phyloP scores from a whole-genome alignment of 257 asterid genomes.

The Ilex asprella region DNA sequence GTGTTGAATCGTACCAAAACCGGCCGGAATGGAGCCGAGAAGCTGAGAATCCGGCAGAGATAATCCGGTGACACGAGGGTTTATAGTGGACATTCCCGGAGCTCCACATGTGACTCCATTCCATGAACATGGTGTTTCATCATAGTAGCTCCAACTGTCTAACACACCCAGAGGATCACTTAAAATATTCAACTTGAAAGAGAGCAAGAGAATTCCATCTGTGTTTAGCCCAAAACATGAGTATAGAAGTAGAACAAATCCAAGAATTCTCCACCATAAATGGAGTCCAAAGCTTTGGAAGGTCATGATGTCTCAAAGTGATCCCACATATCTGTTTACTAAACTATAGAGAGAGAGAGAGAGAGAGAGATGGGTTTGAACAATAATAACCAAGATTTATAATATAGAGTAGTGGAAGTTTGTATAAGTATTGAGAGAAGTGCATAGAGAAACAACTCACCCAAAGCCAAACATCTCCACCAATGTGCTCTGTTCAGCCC shows the following conservation, averaged over 20 bases:
- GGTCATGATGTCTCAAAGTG: slow-evolving; percentile 42
- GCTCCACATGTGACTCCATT: slow-evolving; percentile 66
- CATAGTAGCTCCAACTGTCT: slow-evolving; percentile 43
- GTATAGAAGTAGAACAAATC: slow-evolving; percentile 24
- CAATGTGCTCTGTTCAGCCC: slow-evolving; percentile 49
- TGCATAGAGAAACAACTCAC: slow-evolving; percentile 40
- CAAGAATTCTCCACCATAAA: slow-evolving; percentile 38
- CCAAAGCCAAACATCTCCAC: slow-evolving; percentile 44
- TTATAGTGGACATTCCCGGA: slow-evolving; percentile 43
- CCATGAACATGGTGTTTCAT: slow-evolving; percentile 80
- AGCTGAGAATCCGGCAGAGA: slow-evolving; percentile 56
- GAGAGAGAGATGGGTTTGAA: slow-evolving; percentile 1
- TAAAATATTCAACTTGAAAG: slow-evolving; percentile 51
- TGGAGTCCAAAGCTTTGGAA: slow-evolving; percentile 26
- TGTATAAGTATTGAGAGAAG: slow-evolving; percentile 8
- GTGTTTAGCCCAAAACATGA: slow-evolving; percentile 43
- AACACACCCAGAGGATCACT: slow-evolving; percentile 59
- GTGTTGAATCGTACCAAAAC: slow-evolving; percentile 58
- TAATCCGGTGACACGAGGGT: slow-evolving; percentile 57
- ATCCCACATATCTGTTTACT: slow-evolving; percentile 37
- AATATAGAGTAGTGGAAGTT: slow-evolving; percentile 25
- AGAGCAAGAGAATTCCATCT: slow-evolving; percentile 67
- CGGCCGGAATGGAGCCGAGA: slow-evolving; percentile 54
- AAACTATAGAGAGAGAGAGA: background rate
- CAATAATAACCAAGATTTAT: slow-evolving; percentile 47